Evolutionary conservation across 352 stramenopile species (phyloP), one percentile per base, ranked within the genome.

Genomic region (Globisporangium megalacanthum): DNA sequence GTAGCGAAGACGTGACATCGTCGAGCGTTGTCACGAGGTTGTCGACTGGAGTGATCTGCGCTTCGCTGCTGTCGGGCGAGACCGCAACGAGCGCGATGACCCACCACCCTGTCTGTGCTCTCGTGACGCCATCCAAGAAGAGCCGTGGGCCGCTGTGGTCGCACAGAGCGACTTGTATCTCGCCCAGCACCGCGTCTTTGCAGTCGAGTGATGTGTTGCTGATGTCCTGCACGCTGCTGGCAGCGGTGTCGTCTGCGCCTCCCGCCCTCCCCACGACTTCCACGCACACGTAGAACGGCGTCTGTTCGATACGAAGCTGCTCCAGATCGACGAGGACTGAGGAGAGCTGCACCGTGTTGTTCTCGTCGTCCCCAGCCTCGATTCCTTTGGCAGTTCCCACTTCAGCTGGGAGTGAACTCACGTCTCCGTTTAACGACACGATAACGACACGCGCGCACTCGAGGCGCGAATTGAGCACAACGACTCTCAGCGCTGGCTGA

Each of bases 161-260:
- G 6, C 58, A 63, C 10, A 83, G 49, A 19, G 77, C 57, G 1
- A 75, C 66, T 44, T 87, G 72, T 13, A 80, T 33, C 10, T 35
- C 67, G 1, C 49, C 14, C 19, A 37, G 13, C 13, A 19, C 44
- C 14, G 13, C 11, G n/a, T 48, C 44, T 25, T 31, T 3, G 44
- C 15, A 6, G 44, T 20, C 39, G 4, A 15, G 6, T 4, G 42
- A 4, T 6, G 15, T 19, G 17, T 29, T n/a, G 42, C n/a, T 29
- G 42, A 6, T 15, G 19, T 31, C 44, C n/a, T 49, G 44, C 19
- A 11, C n/a, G 44, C 7, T 29, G 17, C 25, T 42, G 49, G 10
- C 10, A 5, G 15, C 29, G 13, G n/a, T 22, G 17, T 19, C 19
- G 11, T 4, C 29, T 13, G 8, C 35, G 22, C 11, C 35, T 11